Percentiles rank a stretch among this genome's conserved stretches.
phyloP scores from a whole-genome alignment of 208 protist genomes.

The Phytomonas francai region DNA sequence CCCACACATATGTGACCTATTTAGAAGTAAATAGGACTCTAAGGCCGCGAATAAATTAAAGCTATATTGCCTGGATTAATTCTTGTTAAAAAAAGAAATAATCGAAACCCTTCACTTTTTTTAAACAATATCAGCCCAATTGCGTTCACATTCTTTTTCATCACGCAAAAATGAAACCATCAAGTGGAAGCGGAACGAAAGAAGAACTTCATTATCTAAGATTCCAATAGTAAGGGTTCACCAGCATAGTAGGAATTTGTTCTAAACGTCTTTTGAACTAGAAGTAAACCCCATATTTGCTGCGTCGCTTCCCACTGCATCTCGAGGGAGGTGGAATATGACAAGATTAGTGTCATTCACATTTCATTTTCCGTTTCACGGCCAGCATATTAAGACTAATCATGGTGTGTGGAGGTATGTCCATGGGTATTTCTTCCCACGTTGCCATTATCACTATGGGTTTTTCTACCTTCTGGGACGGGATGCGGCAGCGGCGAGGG shows the following conservation, averaged over 20 bases:
- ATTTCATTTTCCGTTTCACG: too few relatives aligned
- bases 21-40: background rate
- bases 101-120: background rate
- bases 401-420: background rate
- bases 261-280: background rate
- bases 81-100: background rate
- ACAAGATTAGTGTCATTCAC: too few relatives aligned
- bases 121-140: background rate
- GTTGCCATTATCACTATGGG: background rate
- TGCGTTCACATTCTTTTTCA: conserved; percentile 3
- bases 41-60: background rate
- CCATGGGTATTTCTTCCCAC: background rate
- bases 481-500: background rate
- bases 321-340: background rate
- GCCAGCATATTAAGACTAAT: background rate
- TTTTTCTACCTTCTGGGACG: background rate
- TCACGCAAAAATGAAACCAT: background rate
- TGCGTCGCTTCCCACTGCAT: background rate
- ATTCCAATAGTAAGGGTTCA: background rate
- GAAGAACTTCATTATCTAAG: background rate
- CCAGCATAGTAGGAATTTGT: background rate
- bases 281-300: background rate
- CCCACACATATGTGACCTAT: background rate
- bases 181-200: background rate
- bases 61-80: background rate